Evolutionary conservation across 495 filamentous ascomycete genomes (phyloP).

Genomic region (Annulohypoxylon stygium): DNA sequence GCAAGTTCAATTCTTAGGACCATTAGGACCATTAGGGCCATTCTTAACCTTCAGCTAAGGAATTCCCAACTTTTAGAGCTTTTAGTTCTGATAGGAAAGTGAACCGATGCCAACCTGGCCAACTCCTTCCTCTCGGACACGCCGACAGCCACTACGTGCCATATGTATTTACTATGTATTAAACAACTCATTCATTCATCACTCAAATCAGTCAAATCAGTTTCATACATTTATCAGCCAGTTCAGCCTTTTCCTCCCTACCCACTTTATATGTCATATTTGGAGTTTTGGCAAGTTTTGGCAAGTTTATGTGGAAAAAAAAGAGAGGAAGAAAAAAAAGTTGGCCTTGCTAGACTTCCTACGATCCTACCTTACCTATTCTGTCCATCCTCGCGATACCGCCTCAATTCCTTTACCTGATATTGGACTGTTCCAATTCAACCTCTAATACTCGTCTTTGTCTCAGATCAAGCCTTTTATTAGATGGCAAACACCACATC

Average conservation of each 20-base stretch:
- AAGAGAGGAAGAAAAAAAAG: background rate
- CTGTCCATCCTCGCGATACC: background rate
- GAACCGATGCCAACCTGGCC: slow-evolving; percentile 4
- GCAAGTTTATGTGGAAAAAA: no score
- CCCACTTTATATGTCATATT: background rate
- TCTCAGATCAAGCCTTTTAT: background rate
- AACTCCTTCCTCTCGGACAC: slow-evolving; percentile 26
- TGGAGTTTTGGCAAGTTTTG: background rate
- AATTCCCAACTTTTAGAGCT: slow-evolving; percentile 4
- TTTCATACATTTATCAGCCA: slow-evolving; percentile 1
- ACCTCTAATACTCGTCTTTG: background rate
- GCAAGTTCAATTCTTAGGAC: slow-evolving; percentile 2
- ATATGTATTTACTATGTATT: no score
- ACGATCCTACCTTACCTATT: slow-evolving; percentile 19
- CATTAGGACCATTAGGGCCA: background rate
- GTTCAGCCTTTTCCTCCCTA: background rate
- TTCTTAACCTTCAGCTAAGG: slow-evolving; percentile 29
- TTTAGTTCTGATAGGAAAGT: slow-evolving; percentile 21
- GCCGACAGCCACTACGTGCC: slow-evolving; percentile 5
- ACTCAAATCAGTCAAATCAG: background rate
- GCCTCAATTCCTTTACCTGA: slow-evolving; percentile 12
- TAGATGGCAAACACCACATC: background rate
- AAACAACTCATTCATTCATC: background rate
- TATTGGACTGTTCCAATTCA: background rate
- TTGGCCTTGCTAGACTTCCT: slow-evolving; percentile 16